phyloP scores from a whole-genome alignment of 345 rosid genomes.

The Garcia nutans region DNA sequence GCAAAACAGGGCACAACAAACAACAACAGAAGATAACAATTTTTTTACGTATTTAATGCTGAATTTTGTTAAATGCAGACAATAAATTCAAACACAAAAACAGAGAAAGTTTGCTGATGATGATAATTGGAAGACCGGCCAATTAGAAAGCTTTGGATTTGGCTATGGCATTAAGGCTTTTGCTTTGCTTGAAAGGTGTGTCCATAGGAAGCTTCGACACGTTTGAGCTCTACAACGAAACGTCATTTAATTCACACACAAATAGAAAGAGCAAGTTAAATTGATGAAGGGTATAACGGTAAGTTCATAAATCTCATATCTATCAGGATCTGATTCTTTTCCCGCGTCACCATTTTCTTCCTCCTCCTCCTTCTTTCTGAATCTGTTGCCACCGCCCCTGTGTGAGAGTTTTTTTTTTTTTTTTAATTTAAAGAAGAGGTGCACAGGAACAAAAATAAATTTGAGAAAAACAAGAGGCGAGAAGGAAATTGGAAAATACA shows the following conservation, averaged over 20 bases:
- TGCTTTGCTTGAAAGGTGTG: conserved; percentile 36
- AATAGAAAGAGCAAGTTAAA: no score
- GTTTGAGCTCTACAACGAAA: neutral
- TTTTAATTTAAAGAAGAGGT: no score
- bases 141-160: no score
- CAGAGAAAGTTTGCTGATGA: neutral
- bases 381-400: no score
- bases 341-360: neutral
- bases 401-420: no score
- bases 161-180: neutral
- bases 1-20: neutral
- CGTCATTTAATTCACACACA: neutral
- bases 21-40: neutral
- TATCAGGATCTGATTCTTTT: neutral
- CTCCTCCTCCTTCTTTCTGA: neutral
- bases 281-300: neutral
- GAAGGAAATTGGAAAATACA: neutral
- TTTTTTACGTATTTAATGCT: no score
- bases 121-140: neutral
- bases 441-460: no score
- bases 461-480: neutral
- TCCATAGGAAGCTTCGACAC: conserved; percentile 12
- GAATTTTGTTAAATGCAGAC: neutral
- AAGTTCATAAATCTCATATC: no score
- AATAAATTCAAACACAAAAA: neutral